Percentiles rank a stretch among this genome's conserved stretches.
phyloP scores from a whole-genome alignment of 2,329 filamentous ascomycete species.

The Neophaeococcomyces mojaviensis region DNA sequence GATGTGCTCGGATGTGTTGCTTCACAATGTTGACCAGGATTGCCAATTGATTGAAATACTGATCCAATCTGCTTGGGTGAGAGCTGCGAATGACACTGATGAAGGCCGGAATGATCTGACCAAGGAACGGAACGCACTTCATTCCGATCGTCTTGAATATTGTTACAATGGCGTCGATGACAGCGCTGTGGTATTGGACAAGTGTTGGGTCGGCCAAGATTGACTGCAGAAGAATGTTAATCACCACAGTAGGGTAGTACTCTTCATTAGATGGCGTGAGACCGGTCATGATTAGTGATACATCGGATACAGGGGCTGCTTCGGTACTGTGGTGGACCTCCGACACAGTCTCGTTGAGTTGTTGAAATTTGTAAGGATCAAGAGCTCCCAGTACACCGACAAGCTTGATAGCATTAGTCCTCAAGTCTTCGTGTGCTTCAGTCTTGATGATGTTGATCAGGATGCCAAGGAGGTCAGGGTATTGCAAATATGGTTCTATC shows the following conservation, averaged over 20 bases:
- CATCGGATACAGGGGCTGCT: constrained; percentile 71
- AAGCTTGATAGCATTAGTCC: constrained; percentile 91
- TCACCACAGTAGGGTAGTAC: constrained; percentile 96
- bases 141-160: constrained; percentile 95
- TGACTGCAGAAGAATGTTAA: constrained; percentile 79
- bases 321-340: constrained; percentile 67
- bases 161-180: constrained; percentile 97
- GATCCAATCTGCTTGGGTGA: constrained; percentile 70
- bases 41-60: constrained; percentile 94
- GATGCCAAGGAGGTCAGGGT: constrained; percentile 86
- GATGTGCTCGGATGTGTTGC: constrained; percentile 87
- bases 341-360: constrained; percentile 69
- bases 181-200: constrained; percentile 80
- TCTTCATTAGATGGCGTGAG: constrained; percentile 95
- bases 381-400: constrained; percentile 92
- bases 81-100: constrained; percentile 80
- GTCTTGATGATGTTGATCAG: constrained; percentile 90
- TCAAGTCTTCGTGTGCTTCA: constrained; percentile 75
- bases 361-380: constrained; percentile 91
- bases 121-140: constrained; percentile 91
- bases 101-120: constrained; percentile 90
- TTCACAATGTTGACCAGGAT: constrained; percentile 90
- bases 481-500: constrained; percentile 90
- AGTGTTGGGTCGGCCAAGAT: constrained; percentile 88
- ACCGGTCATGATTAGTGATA: constrained; percentile 96